Conservation (phyloP, 2,329 filamentous ascomycete species). For the Claviceps sorghi region DNA sequence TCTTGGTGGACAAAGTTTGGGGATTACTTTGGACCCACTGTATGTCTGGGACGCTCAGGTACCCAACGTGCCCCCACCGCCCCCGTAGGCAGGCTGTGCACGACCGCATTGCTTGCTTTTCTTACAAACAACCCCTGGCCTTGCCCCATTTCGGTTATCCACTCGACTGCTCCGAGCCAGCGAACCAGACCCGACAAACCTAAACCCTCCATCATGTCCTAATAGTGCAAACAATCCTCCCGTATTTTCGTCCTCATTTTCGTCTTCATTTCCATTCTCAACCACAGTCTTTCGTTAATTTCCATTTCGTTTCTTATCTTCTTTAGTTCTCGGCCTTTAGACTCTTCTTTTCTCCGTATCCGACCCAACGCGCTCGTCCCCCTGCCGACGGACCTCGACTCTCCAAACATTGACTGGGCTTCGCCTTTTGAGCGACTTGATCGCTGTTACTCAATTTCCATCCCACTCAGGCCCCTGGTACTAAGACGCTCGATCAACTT, state of each 20-base stretch:
- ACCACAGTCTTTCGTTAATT: constrained; percentile 5
- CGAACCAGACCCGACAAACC: background rate
- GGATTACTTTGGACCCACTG: too few species aligned
- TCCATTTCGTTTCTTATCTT: background rate
- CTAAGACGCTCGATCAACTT: background rate
- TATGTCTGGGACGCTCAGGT: background rate
- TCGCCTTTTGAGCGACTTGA: background rate
- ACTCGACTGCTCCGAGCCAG: background rate
- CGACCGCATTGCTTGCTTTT: background rate
- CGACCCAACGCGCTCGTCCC: background rate
- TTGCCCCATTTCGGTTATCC: background rate
- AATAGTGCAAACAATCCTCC: background rate
- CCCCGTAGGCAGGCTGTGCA: background rate
- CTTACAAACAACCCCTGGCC: background rate
- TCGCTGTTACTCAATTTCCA: background rate
- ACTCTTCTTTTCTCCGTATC: background rate
- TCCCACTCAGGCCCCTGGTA: background rate
- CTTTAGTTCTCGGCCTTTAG: background rate
- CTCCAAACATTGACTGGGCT: background rate
- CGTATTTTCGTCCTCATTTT: background rate
- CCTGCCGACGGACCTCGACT: background rate
- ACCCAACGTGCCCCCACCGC: background rate
- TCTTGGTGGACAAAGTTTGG: too few species aligned
- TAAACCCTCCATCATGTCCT: background rate
- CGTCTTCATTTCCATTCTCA: background rate